Percentiles rank a stretch among this genome's conserved stretches.
These are phyloP conservation scores for Yamagishiella unicocca DNA, from an alignment of 139 green algal genomes.

Conservation along the genomic window DNA sequence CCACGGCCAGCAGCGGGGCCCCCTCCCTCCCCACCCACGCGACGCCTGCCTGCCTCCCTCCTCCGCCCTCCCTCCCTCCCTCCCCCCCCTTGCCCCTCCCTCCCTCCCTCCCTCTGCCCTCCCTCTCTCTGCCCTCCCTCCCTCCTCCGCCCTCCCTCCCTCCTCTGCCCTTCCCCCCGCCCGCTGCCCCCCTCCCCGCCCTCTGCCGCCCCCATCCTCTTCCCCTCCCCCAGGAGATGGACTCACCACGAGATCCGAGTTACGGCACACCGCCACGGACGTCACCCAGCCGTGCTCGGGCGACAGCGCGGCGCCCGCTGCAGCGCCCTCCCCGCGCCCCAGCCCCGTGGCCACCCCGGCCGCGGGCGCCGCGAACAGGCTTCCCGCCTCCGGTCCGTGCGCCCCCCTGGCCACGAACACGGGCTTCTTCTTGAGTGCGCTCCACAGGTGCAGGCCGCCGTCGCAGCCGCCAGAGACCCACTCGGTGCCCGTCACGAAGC, in stretches of 20 bases:
- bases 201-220: not conserved
- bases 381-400: constrained; percentile 22
- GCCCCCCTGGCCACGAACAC: constrained; percentile 57
- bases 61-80: too few relatives aligned
- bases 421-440: constrained; percentile 83
- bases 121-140: too few relatives aligned
- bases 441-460: constrained; percentile 76
- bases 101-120: too few relatives aligned
- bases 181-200: too few relatives aligned
- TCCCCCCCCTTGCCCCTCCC: too few relatives aligned
- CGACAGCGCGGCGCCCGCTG: constrained; percentile 26
- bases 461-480: constrained; percentile 75
- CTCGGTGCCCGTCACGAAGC: constrained; percentile 76
- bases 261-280: constrained; percentile 77
- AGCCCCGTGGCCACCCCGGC: not conserved
- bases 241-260: constrained; percentile 84
- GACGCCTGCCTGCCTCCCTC: too few relatives aligned
- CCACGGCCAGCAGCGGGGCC: too few relatives aligned
- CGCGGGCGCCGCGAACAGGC: constrained; percentile 10
- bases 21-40: too few relatives aligned
- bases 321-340: constrained; percentile 38
- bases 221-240: not conserved
- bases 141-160: not conserved
- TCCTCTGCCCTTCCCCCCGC: not conserved
- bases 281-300: constrained; percentile 79